Evolutionary conservation across 768 basidiomycete genomes (phyloP).

Genomic region (Mycena galopus): DNA sequence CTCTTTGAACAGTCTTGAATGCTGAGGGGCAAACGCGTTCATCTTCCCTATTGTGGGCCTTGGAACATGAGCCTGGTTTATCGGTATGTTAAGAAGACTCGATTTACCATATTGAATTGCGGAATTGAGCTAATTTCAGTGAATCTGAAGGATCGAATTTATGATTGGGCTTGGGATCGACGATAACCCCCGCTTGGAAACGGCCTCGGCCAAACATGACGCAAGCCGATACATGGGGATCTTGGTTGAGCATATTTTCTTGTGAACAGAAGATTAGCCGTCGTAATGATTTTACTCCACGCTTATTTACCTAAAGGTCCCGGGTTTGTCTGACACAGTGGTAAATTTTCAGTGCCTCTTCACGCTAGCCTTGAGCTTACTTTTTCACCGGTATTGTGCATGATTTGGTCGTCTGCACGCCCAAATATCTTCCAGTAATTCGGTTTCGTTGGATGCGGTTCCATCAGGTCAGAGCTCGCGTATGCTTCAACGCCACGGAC

Average conservation of each 20-base stretch:
- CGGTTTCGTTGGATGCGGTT: slow-evolving; percentile 57
- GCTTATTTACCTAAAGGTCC: slow-evolving; percentile 45
- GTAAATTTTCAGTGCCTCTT: background rate
- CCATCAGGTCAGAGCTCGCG: slow-evolving; percentile 57
- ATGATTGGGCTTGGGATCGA: slow-evolving; percentile 44
- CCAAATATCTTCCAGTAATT: slow-evolving; percentile 55
- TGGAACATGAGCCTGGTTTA: background rate
- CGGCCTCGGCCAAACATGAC: slow-evolving; percentile 54
- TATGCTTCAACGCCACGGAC: slow-evolving; percentile 55
- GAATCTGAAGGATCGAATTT: slow-evolving; percentile 40
- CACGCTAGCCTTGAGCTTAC: background rate
- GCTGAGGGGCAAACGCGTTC: slow-evolving; percentile 54
- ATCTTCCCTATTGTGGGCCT: slow-evolving; percentile 53
- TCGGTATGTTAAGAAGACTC: background rate
- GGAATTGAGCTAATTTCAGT: slow-evolving; percentile 34
- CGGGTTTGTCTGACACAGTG: slow-evolving; percentile 47
- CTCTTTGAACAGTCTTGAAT: slow-evolving; percentile 59
- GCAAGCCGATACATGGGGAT: slow-evolving; percentile 42
- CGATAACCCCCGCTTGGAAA: slow-evolving; percentile 49
- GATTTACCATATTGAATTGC: slow-evolving; percentile 42
- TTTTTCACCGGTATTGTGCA: slow-evolving; percentile 21
- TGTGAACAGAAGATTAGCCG: slow-evolving; percentile 12
- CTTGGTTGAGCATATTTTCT: slow-evolving; percentile 53
- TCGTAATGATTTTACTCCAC: slow-evolving; percentile 35
- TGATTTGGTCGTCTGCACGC: slow-evolving; percentile 54